Evolutionary conservation across 257 asterid genomes (phyloP), one percentile per base, ranked within the genome.

Genomic region (Catharanthus roseus): DNA sequence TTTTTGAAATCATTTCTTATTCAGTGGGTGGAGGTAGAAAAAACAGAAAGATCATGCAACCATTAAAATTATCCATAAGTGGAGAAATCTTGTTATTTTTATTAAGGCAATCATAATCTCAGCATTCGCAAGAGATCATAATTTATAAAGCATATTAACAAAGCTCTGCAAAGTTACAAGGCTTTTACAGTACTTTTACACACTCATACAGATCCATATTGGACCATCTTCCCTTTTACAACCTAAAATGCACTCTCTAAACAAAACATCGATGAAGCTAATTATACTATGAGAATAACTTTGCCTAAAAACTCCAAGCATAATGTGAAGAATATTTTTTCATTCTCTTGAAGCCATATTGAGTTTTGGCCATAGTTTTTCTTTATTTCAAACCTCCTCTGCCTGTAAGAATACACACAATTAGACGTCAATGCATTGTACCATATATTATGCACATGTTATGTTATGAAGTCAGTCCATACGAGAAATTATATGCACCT

Each of bases 361-460:
- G n/a, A 13, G 29, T 21, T 13, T 53, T 53, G 60, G 31, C 60
- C 60, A 53, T 23, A 28, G n/a, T n/a, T 21, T 53, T 53, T 53
- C 10, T 53, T 53, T 53, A 53, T 53, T 53, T n/a, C 60, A 53
- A n/a, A n/a, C 60, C 55, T 53, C 60, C 23, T 53, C 60, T 53
- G 60, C 15, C 29, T 53, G 60, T 31, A n/a, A 23, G 15, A n/a
- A 6, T 0, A n/a, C n/a, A n/a, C n/a, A n/a, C 13, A 1, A 26
- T 36, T 12, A 23, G 29, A 26, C 7, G 21, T 9, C 65, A 29
- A 18, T 28, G 38, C 36, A 33, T 60, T 21, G 29, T n/a, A 33
- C 24, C 15, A n/a, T n/a, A n/a, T n/a, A n/a, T n/a, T n/a, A n/a
- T n/a, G n/a, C n/a, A n/a, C n/a, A n/a, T n/a, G n/a, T n/a, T n/a